phyloP scores from a whole-genome alignment of 2,329 filamentous ascomycete species.

The Hymenoscyphus scutula region DNA sequence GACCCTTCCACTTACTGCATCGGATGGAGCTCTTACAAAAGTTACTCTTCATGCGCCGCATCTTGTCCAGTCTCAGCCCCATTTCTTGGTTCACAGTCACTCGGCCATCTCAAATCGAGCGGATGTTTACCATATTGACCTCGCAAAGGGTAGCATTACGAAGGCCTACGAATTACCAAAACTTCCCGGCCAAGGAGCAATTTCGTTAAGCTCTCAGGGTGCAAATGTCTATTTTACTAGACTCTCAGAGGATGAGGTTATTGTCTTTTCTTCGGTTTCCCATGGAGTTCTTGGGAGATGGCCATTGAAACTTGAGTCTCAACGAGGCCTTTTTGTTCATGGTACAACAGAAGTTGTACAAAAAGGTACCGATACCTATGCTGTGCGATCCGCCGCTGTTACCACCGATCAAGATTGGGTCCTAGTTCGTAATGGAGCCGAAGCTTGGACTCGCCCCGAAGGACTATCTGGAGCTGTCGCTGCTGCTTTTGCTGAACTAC shows the following conservation, averaged over 20 bases:
- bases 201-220: constrained; percentile 74
- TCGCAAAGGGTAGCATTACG: constrained; percentile 65
- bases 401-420: constrained; percentile 72
- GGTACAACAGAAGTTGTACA: constrained; percentile 80
- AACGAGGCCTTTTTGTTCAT: constrained; percentile 54
- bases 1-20: constrained; percentile 50
- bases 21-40: constrained; percentile 51
- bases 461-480: constrained; percentile 76
- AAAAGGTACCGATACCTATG: constrained; percentile 64
- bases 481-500: constrained; percentile 76
- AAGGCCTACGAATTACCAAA: constrained; percentile 79
- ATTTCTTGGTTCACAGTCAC: constrained; percentile 82
- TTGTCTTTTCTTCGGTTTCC: constrained; percentile 72
- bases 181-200: constrained; percentile 66
- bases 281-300: constrained; percentile 75
- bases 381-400: constrained; percentile 73
- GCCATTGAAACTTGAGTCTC: constrained; percentile 51
- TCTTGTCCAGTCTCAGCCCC: constrained; percentile 66
- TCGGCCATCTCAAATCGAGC: constrained; percentile 72
- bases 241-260: constrained; percentile 70
- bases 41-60: constrained; percentile 71
- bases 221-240: constrained; percentile 88
- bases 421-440: constrained; percentile 76
- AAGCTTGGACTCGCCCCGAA: constrained; percentile 79
- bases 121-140: constrained; percentile 80